phyloP scores from a whole-genome alignment of 1,139 yeast species.

The Suhomyces bolitotheri region DNA sequence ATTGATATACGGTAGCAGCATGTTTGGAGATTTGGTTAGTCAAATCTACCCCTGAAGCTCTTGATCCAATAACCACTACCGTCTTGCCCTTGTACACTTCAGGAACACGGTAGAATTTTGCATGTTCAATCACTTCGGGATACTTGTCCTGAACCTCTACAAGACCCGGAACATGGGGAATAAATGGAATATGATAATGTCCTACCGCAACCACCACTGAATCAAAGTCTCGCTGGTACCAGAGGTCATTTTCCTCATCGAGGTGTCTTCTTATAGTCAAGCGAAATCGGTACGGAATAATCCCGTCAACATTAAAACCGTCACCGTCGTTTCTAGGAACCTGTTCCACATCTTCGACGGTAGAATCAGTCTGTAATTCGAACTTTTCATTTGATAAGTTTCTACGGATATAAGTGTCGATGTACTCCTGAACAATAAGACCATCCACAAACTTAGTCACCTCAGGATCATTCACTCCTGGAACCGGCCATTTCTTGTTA shows the following conservation, averaged over 20 bases:
- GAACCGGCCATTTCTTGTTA: constrained; percentile 31
- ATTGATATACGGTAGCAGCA: constrained; percentile 30
- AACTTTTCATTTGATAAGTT: constrained; percentile 22
- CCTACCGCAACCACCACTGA: constrained; percentile 56
- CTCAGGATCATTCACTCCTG: constrained; percentile 26
- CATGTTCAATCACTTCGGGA: constrained; percentile 37
- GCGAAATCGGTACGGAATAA: constrained; percentile 26
- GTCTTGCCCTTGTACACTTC: constrained; percentile 30
- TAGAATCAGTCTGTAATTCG: constrained; percentile 29
- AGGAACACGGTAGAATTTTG: constrained; percentile 39
- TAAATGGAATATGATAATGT: constrained; percentile 52
- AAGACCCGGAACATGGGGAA: constrained; percentile 48
- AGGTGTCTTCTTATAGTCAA: constrained; percentile 32
- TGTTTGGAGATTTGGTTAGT: constrained; percentile 27
- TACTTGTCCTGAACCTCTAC: constrained; percentile 27
- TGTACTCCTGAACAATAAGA: constrained; percentile 30
- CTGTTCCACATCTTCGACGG: constrained; percentile 41
- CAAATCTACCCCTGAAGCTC: constrained; percentile 48
- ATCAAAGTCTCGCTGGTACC: constrained; percentile 48
- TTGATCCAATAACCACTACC: constrained; percentile 43
- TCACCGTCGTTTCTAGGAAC: constrained; percentile 15
- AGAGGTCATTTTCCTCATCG: constrained; percentile 21
- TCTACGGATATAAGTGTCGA: constrained; percentile 33
- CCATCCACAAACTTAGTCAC: constrained; percentile 31
- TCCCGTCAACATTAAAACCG: constrained; percentile 10